Conservation (phyloP, 78 protist species). For the Bigelowiella natans region DNA sequence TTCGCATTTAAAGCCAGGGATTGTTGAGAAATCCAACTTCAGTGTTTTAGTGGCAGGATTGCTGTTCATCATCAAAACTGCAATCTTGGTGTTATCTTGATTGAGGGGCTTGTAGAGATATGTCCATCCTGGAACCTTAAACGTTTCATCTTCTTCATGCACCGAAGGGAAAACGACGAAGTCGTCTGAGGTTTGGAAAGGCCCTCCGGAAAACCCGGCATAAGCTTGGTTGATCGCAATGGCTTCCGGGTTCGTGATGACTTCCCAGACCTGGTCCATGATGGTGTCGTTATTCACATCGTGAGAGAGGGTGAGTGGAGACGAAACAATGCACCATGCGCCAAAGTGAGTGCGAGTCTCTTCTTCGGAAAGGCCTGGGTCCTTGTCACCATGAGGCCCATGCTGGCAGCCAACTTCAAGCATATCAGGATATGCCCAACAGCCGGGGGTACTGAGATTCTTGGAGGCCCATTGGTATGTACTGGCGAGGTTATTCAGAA, state of each 20-base stretch:
- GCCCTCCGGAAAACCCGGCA: conserved; percentile 32
- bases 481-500: not conserved
- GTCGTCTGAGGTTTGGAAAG: too few relatives aligned
- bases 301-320: conserved; percentile 37
- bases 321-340: conserved; percentile 43
- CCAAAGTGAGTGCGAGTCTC: conserved; percentile 45
- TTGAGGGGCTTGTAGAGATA: too few relatives aligned
- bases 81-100: too few relatives aligned
- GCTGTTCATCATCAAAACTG: too few relatives aligned
- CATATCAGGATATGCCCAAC: conserved; percentile 55
- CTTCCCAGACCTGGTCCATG: conserved; percentile 21
- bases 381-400: not conserved
- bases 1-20: too few relatives aligned
- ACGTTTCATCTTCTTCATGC: too few relatives aligned
- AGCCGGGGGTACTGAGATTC: conserved; percentile 23
- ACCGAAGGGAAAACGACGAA: too few relatives aligned
- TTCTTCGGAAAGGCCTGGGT: not conserved
- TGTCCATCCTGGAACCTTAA: too few relatives aligned
- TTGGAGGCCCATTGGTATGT: not conserved
- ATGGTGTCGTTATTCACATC: conserved; percentile 12
- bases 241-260: conserved; percentile 27
- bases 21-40: too few relatives aligned
- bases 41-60: too few relatives aligned
- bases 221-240: conserved; percentile 29
- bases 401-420: conserved; percentile 24